Evolutionary conservation across 140 eudicot genomes (phyloP).

Genomic region (Anethum foeniculum): DNA sequence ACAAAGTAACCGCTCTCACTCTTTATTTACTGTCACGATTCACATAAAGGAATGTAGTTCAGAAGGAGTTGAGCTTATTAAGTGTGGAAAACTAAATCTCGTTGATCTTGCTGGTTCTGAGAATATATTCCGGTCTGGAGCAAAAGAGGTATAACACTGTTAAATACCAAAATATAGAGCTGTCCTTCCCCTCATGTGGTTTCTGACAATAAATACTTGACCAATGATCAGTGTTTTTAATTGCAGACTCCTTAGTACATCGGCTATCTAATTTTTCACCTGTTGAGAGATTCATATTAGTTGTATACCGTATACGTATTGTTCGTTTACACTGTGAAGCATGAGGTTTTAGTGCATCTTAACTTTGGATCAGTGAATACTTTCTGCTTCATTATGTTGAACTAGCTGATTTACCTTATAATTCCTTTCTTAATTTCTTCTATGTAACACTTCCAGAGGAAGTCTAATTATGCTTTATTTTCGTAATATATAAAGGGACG

Average conservation of each 20-base stretch:
- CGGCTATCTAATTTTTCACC: background rate
- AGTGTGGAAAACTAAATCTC: slow-evolving; percentile 52
- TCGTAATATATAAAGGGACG: slow-evolving; percentile 29
- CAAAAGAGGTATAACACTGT: slow-evolving; percentile 46
- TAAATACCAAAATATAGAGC: background rate
- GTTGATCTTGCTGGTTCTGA: slow-evolving; percentile 73
- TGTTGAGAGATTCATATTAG: background rate
- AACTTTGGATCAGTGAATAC: background rate
- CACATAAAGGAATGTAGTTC: slow-evolving; percentile 44
- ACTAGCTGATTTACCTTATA: background rate
- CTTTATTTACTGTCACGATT: slow-evolving; percentile 48
- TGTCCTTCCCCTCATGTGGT: background rate
- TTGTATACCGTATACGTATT: too few relatives aligned
- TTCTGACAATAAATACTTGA: background rate
- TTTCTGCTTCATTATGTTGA: background rate
- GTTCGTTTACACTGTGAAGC: background rate
- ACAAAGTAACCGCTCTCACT: slow-evolving; percentile 53
- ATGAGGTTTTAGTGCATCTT: background rate
- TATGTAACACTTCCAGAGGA: background rate
- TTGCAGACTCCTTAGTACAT: background rate
- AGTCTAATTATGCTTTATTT: background rate
- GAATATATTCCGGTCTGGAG: slow-evolving; percentile 55
- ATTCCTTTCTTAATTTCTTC: background rate
- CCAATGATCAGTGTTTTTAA: background rate
- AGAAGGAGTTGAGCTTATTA: slow-evolving; percentile 48